Percentiles rank a stretch among this genome's conserved stretches.
phyloP scores from a whole-genome alignment of 768 basidiomycete genomes.

The Gloeophyllum trabeum region DNA sequence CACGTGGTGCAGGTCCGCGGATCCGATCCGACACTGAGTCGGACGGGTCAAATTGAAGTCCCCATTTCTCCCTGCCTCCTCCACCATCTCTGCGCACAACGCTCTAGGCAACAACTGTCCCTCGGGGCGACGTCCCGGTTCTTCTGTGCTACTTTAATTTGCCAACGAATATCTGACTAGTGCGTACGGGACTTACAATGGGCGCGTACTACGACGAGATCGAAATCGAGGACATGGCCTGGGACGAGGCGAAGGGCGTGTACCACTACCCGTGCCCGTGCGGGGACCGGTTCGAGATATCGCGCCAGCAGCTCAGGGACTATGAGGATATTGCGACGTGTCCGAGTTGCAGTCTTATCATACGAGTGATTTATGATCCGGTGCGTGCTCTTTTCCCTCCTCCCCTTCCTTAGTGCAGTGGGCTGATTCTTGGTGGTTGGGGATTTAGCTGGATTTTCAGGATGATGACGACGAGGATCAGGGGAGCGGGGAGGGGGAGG shows the following conservation, averaged over 20 bases:
- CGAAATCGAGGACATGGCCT: slow-evolving; percentile 93
- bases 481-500: slow-evolving; percentile 9
- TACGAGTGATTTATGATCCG: slow-evolving; percentile 90
- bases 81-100: no score
- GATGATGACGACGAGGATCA: slow-evolving; percentile 34
- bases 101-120: no score
- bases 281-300: slow-evolving; percentile 96
- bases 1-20: no score
- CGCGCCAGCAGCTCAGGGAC: slow-evolving; percentile 69
- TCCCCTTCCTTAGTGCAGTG: not conserved
- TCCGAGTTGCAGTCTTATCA: slow-evolving; percentile 90
- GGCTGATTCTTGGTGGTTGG: no score
- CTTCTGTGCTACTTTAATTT: no score
- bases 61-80: no score
- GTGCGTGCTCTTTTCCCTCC: slow-evolving; percentile 35
- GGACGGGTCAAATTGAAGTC: no score
- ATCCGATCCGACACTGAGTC: no score
- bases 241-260: slow-evolving; percentile 72
- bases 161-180: no score
- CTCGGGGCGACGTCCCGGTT: no score
- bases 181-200: no score
- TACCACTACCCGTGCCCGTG: slow-evolving; percentile 98
- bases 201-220: slow-evolving; percentile 92
- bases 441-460: slow-evolving; percentile 79
- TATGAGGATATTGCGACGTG: slow-evolving; percentile 94